Evolutionary conservation across 371 early-diverging fungal species (phyloP), one percentile per base, ranked within the genome.

Genomic region (Mucor irregularis): DNA sequence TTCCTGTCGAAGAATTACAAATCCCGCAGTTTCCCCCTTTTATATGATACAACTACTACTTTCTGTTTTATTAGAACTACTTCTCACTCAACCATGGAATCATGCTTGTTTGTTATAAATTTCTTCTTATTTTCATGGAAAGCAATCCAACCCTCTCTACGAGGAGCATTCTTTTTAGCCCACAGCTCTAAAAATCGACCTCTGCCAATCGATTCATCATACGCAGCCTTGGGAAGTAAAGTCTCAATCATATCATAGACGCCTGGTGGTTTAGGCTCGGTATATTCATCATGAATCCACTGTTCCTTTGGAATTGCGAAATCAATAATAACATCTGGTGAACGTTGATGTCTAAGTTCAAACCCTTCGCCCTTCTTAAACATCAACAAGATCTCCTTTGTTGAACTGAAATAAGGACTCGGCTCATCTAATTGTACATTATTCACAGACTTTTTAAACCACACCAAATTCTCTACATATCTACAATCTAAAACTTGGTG

Each of bases 281-380:
- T 82, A 60, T 69, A 83, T 43, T 83, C 65, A 42, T 60, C 55
- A 0, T 74, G 38, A 21, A 83, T 80, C 86, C 86, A 86, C 10
- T 81, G 61, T 2, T 56, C 59, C 16, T 62, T 62, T 2, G 84
- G 84, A 24, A 60, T 61, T 29, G 80, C 80, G 58, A 82, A 84
- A 38, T 84, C 87, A 53, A 86, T 82, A 16, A 86, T 76, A 13
- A 84, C 85, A 65, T 86, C 87, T 5, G 87, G 73, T 1, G 84
- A 70, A 2, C 87, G 69, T 53, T 86, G 87, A 61, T 86, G 87
- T 28, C 87, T 72, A 43, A 86, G 57, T 40, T 84, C 84, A 43
- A 83, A 78, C 0, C 81, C 81, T 35, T 86, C 87, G 1, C 87
- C 87, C 74, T 80, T 82, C 55, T 84, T 86, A 60, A 86, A 86